Percentiles rank a stretch among this genome's conserved stretches.
Conservation (phyloP, 768 basidiomycete species). For the Russula vinacea region DNA sequence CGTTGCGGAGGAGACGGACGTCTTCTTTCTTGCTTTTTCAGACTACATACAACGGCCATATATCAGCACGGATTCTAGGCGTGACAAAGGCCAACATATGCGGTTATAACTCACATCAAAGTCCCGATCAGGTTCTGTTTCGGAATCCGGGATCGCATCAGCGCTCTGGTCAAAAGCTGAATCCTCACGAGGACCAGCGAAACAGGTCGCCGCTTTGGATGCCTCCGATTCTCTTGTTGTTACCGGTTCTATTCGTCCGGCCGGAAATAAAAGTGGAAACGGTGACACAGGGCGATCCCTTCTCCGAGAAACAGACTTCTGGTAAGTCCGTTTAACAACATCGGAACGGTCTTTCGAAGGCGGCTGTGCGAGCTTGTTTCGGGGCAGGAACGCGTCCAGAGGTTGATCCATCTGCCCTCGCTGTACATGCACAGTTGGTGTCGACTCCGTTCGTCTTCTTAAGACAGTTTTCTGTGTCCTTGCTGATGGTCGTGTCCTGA, state of each 20-base stretch:
- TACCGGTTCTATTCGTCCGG: background rate
- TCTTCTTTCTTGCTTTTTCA: constrained; percentile 25
- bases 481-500: background rate
- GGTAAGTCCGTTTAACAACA: background rate
- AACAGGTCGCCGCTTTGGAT: background rate
- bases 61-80: background rate
- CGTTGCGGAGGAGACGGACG: constrained; percentile 19
- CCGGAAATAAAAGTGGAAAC: constrained; percentile 10
- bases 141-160: constrained; percentile 26
- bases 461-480: background rate
- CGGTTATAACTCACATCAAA: constrained; percentile 24
- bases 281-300: constrained; percentile 21
- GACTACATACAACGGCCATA: constrained; percentile 8
- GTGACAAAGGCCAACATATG: background rate
- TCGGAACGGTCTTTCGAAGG: background rate
- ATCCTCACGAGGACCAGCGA: constrained; percentile 6
- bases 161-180: constrained; percentile 3
- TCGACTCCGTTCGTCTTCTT: background rate
- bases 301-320: background rate
- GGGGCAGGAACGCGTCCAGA: background rate
- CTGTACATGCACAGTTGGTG: background rate
- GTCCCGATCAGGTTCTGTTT: constrained; percentile 27
- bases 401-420: constrained; percentile 7
- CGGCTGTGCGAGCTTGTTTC: background rate
- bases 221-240: constrained; percentile 6